Evolutionary conservation across 164 flowering plant species (phyloP), one percentile per base, ranked within the genome.

Genomic region (Warburgia ugandensis): DNA sequence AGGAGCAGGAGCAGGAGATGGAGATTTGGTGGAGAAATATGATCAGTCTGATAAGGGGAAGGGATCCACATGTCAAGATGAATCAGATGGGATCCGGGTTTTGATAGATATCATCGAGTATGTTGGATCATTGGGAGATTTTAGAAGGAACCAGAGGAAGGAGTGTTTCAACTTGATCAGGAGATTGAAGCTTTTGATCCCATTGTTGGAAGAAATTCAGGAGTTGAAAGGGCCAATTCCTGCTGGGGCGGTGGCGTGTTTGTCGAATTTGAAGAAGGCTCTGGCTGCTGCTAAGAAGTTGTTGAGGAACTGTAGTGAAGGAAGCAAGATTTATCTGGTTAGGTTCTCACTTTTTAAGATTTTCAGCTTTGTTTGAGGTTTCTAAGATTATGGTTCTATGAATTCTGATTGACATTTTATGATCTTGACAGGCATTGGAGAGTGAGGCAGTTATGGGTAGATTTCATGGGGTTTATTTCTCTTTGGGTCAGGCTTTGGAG

Each of bases 241-340:
- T 1, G 72, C 62, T 1, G 27, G 16, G 5, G 68, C 56, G 2
- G 2, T 47, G 6, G 32, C 28, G 26, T 52, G 55, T 54, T 64
- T 89, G 50, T 22, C 44, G 11, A 63, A 58, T 35, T 48, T 89
- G 70, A 77, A 73, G 61, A 77, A 66, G 45, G 78, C 71, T 1
- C 65, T 83, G 28, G 40, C 38, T 29, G 29, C 58, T 23, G 83
- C 81, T 11, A 77, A 62, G 71, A 79, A 77, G 52, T 52, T 89
- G 68, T 65, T 89, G 67, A 73, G 49, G 27, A 58, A 56, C 20
- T 83, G 85, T 51, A 68, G 70, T 16, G 72, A 62, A 13, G 89
- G 87, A 16, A 85, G 94, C 89, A 88, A 88, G 69, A 78, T 88
- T 58, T 77, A 59, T 58, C 65, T 85, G 86, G 94, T 85, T 13